Conservation (phyloP, 208 protist species). For the Hexamita inflata region DNA sequence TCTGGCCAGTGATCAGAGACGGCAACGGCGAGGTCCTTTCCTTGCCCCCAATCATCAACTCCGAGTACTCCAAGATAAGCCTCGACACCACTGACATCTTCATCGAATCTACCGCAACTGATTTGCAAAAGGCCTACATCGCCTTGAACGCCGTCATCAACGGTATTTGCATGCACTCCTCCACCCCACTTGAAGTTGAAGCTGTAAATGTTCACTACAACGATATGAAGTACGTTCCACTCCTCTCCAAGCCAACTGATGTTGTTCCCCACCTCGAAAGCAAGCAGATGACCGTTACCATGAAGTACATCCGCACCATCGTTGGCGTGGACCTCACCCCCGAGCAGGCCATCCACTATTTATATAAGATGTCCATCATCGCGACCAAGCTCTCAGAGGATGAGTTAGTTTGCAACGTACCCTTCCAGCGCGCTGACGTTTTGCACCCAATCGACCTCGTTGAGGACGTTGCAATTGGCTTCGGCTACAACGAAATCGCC, state of each 20-base stretch:
- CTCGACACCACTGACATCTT: slow-evolving; percentile 87
- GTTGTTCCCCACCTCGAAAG: too few relatives aligned
- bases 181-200: not conserved
- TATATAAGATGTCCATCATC: slow-evolving; percentile 56
- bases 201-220: slow-evolving; percentile 1
- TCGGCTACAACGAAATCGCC: slow-evolving; percentile 81
- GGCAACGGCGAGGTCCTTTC: slow-evolving; percentile 65
- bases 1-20: slow-evolving; percentile 60
- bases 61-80: slow-evolving; percentile 81
- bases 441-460: slow-evolving; percentile 81
- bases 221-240: too few relatives aligned
- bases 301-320: not conserved
- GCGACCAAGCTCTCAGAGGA: slow-evolving; percentile 69
- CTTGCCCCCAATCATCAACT: slow-evolving; percentile 98
- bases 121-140: slow-evolving; percentile 64
- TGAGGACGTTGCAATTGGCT: slow-evolving; percentile 90
- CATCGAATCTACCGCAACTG: slow-evolving; percentile 93
- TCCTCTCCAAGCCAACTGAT: too few relatives aligned
- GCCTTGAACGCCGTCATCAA: not conserved
- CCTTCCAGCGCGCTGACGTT: slow-evolving; percentile 75
- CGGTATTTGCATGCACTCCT: not conserved
- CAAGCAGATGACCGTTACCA: not conserved
- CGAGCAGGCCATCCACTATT: slow-evolving; percentile 64
- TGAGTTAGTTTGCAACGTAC: slow-evolving; percentile 60
- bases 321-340: slow-evolving; percentile 23